A percentile compares a stretch with the other conserved stretches of the same genome.
Evolutionary conservation across 352 stramenopile species (phyloP).

Genomic region (Thalassiosira livingstoniorum): DNA sequence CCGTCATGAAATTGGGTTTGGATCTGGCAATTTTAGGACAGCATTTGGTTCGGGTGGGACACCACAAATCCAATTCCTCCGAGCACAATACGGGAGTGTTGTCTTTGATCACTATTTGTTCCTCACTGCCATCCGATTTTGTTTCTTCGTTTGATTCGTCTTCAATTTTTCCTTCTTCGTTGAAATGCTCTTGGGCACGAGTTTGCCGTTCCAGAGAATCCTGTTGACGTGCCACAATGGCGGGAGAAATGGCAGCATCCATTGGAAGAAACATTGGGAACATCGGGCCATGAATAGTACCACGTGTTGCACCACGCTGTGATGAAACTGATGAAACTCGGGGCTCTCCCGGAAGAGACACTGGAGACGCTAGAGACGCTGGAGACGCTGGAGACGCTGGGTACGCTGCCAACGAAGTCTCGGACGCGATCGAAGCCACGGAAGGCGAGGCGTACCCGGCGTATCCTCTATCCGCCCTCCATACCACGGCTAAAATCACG

Average conservation of each 20-base stretch:
- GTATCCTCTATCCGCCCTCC: too few relatives aligned
- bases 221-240: not conserved
- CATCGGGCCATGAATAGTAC: too few relatives aligned
- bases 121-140: not conserved
- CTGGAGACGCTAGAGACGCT: too few relatives aligned
- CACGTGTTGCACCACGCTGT: too few relatives aligned
- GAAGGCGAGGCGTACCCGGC: too few relatives aligned
- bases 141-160: not conserved
- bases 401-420: too few relatives aligned
- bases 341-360: too few relatives aligned
- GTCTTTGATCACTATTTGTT: not conserved
- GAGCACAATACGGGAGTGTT: not conserved
- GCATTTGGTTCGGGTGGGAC: conserved; percentile 2
- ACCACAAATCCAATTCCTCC: not conserved
- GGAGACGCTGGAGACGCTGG: too few relatives aligned
- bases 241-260: not conserved
- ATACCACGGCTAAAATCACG: too few relatives aligned
- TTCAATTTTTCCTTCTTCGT: not conserved
- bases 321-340: too few relatives aligned
- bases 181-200: conserved; percentile 1
- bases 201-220: not conserved
- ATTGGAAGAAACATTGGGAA: too few relatives aligned
- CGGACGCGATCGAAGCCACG: too few relatives aligned
- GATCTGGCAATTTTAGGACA: not conserved
- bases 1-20: not conserved